Conservation (phyloP, 2,329 filamentous ascomycete species). For the Zymoseptoria brevis region DNA sequence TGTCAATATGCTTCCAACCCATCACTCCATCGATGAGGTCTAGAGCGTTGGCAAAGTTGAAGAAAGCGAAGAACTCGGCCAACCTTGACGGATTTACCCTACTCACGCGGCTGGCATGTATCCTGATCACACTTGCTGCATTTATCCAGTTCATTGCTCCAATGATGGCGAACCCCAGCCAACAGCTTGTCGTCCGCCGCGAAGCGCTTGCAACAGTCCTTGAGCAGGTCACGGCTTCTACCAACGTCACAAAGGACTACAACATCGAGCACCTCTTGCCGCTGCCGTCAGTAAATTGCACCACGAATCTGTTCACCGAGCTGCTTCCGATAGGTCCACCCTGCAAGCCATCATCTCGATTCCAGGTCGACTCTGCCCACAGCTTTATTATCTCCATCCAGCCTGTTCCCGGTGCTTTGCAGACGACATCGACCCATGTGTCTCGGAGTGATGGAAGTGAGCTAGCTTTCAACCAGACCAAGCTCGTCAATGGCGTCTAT, state of each 20-base stretch:
- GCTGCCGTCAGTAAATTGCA: conserved; percentile 3
- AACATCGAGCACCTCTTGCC: conserved; percentile 25
- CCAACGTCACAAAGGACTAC: conserved; percentile 14
- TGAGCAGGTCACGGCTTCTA: conserved; percentile 7
- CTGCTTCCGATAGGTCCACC: neutral
- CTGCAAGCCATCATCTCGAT: conserved; percentile 5
- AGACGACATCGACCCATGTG: conserved; percentile 1
- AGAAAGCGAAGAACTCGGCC: neutral
- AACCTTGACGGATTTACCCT: neutral
- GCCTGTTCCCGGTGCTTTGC: conserved; percentile 1
- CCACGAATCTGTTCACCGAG: conserved; percentile 1
- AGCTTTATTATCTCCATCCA: conserved; percentile 24
- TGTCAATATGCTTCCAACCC: neutral
- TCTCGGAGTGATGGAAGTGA: conserved; percentile 4
- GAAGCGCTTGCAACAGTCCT: conserved; percentile 17
- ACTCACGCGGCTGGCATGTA: neutral
- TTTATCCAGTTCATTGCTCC: neutral
- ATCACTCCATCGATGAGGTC: neutral
- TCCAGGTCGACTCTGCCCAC: conserved; percentile 16
- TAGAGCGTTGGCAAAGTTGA: neutral
- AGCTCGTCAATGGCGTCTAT: conserved; percentile 25
- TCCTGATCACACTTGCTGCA: neutral
- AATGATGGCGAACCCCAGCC: neutral
- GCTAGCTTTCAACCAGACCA: conserved; percentile 17
- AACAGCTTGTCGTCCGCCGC: conserved; percentile 10